These are phyloP conservation scores for Wolfiporia cocos DNA, from an alignment of 1,284 basidiomycete species.

Conservation along the genomic window DNA sequence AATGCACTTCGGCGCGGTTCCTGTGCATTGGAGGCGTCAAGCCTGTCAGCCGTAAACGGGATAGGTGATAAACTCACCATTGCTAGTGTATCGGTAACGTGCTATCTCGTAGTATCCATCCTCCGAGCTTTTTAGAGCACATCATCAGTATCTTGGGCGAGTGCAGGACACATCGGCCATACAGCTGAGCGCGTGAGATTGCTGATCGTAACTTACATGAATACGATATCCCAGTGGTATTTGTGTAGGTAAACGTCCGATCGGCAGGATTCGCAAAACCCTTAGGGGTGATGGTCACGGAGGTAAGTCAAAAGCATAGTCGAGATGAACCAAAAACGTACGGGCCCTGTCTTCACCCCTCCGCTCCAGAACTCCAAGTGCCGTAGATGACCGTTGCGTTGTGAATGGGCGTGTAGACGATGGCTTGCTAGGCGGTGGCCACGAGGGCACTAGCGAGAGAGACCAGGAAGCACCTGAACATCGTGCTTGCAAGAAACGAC, in stretches of 20 bases:
- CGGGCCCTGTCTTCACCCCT: conserved; percentile 76
- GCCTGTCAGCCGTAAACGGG: neutral
- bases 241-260: conserved; percentile 75
- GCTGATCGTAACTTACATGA: conserved; percentile 71
- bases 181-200: no score
- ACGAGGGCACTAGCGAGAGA: conserved; percentile 27
- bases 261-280: conserved; percentile 80
- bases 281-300: conserved; percentile 32
- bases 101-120: conserved; percentile 83
- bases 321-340: conserved; percentile 37
- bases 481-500: conserved; percentile 12
- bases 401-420: conserved; percentile 32
- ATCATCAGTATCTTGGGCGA: no score
- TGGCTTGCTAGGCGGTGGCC: conserved; percentile 29
- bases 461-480: conserved; percentile 30
- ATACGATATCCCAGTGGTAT: conserved; percentile 77
- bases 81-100: conserved; percentile 80
- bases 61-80: conserved; percentile 44
- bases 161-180: no score
- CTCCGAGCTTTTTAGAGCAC: conserved; percentile 36
- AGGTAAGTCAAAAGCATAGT: neutral
- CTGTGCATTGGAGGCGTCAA: conserved; percentile 28
- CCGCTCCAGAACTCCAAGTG: conserved; percentile 83
- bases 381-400: conserved; percentile 68
- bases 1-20: conserved; percentile 73